Percentiles rank a stretch among this genome's conserved stretches.
Evolutionary conservation across 2,329 filamentous ascomycete species (phyloP).

Genomic region (Colletotrichum tropicicola): DNA sequence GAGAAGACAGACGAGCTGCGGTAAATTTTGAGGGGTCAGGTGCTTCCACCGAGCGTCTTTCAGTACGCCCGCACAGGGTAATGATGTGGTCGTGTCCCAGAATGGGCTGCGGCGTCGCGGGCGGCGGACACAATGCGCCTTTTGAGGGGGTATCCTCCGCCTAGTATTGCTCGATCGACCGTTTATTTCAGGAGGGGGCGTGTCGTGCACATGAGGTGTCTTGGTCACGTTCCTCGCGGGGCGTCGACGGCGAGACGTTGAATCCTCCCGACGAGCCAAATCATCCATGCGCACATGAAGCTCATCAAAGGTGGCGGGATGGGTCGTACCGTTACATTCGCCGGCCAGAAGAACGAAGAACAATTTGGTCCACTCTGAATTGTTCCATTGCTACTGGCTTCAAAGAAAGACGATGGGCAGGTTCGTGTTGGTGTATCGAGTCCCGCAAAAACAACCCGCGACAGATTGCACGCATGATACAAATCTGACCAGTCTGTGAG

Average conservation of each 20-base stretch:
- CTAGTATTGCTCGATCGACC: constrained; percentile 7
- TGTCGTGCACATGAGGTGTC: constrained; percentile 8
- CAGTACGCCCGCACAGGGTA: background rate
- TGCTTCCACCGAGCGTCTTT: background rate
- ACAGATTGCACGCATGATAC: background rate
- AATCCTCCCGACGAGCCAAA: constrained; percentile 31
- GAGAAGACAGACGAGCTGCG: background rate
- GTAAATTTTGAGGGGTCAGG: background rate
- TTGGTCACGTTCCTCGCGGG: constrained; percentile 7
- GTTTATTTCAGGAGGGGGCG: constrained; percentile 10
- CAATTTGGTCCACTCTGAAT: background rate
- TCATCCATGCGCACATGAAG: constrained; percentile 25
- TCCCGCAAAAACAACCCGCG: background rate
- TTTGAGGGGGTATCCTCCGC: background rate
- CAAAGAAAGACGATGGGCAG: constrained; percentile 9
- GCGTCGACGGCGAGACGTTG: constrained; percentile 26
- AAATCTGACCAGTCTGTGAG: background rate
- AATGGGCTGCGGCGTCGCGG: background rate
- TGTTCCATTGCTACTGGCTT: background rate
- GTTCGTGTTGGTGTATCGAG: constrained; percentile 13
- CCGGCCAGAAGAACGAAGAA: background rate
- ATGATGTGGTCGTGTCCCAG: background rate
- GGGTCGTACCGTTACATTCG: constrained; percentile 10
- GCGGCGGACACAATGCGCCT: constrained; percentile 2
- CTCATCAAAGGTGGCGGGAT: constrained; percentile 6